These are phyloP conservation scores for Hemileccinum impolitum DNA, from an alignment of 768 basidiomycete species.

Conservation along the genomic window DNA sequence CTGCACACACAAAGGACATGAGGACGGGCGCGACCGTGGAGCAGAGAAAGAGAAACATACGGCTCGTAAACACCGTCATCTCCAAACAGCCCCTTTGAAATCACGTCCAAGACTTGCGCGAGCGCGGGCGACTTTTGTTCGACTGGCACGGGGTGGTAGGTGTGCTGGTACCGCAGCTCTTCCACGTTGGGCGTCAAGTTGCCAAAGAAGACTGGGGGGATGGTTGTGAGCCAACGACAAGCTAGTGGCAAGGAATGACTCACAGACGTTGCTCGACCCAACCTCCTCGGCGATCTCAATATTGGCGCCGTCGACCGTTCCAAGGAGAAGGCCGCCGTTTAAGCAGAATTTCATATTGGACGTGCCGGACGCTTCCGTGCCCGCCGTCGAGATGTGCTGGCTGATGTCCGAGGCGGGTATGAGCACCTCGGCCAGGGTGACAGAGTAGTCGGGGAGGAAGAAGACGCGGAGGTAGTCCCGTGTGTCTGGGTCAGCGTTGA, in stretches of 20 bases:
- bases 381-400: conserved; percentile 97
- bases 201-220: conserved; percentile 92
- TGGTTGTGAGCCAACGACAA: no score
- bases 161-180: conserved; percentile 80
- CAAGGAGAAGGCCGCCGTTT: conserved; percentile 85
- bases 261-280: conserved; percentile 89
- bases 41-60: conserved; percentile 41
- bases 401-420: conserved; percentile 93
- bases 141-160: conserved; percentile 76
- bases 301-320: conserved; percentile 93
- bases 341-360: conserved; percentile 90
- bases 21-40: conserved; percentile 11
- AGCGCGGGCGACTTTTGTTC: conserved; percentile 83
- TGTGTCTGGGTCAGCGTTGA: conserved; percentile 78
- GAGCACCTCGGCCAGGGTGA: conserved; percentile 76
- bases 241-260: conserved; percentile 35
- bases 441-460: conserved; percentile 97
- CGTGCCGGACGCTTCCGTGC: conserved; percentile 84
- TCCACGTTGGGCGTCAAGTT: conserved; percentile 86
- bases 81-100: conserved; percentile 80
- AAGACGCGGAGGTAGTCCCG: conserved; percentile 82
- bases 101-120: conserved; percentile 70
- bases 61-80: conserved; percentile 81
- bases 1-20: conserved; percentile 33
- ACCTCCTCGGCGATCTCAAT: conserved; percentile 97